These are phyloP conservation scores for Kandelia obovata DNA, from an alignment of 345 rosid genomes.

Conservation along the genomic window DNA sequence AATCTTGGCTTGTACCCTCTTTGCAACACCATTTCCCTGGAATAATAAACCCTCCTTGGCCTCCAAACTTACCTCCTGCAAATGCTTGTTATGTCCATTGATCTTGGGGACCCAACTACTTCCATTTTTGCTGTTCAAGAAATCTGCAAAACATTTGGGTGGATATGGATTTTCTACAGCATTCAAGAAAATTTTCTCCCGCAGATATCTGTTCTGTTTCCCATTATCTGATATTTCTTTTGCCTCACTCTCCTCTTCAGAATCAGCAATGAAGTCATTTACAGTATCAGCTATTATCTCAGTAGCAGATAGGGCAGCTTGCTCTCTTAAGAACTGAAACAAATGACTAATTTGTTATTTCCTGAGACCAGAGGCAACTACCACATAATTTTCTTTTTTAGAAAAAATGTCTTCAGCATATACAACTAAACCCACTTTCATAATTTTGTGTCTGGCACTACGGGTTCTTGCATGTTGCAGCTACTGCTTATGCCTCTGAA, in stretches of 20 bases:
- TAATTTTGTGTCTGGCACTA: conserved; percentile 86
- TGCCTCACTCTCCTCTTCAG: conserved; percentile 56
- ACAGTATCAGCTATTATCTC: conserved; percentile 74
- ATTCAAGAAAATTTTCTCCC: conserved; percentile 64
- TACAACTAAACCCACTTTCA: conserved; percentile 50
- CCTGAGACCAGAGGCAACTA: conserved; percentile 5
- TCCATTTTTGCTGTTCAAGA: conserved; percentile 37
- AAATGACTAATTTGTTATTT: conserved; percentile 19
- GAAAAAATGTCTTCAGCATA: neutral
- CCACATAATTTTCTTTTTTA: neutral
- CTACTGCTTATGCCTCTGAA: conserved; percentile 84
- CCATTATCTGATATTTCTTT: conserved; percentile 51
- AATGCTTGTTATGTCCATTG: conserved; percentile 76
- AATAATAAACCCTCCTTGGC: conserved; percentile 40
- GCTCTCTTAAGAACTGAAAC: conserved; percentile 84
- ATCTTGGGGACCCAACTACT: conserved; percentile 59
- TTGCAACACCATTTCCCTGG: conserved; percentile 65
- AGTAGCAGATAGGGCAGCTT: conserved; percentile 72
- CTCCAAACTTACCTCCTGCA: conserved; percentile 43
- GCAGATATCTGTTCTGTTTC: conserved; percentile 45
- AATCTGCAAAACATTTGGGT: conserved; percentile 31
- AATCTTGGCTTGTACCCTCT: conserved; percentile 56
- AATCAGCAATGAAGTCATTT: conserved; percentile 68
- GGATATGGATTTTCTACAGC: conserved; percentile 46
- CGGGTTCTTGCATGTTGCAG: conserved; percentile 83